phyloP scores from a whole-genome alignment of 2,329 filamentous ascomycete species.

The Sporothrix brasiliensis region DNA sequence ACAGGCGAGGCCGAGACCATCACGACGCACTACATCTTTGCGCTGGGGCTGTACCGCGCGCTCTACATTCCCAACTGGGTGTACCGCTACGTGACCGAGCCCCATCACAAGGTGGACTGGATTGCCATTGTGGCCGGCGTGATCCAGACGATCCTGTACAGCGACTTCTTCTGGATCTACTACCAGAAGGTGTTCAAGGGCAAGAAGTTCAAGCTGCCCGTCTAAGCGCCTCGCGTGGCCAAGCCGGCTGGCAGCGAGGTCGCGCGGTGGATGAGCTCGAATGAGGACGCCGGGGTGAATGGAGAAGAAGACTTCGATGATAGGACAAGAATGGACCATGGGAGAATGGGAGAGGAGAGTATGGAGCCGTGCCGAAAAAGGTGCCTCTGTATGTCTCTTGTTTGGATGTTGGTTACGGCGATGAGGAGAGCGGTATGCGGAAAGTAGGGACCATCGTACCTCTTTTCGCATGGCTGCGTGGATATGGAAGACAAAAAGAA shows the following conservation, averaged over 20 bases:
- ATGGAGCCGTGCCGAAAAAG: neutral
- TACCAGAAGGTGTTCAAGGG: constrained; percentile 94
- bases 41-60: constrained; percentile 85
- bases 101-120: constrained; percentile 72
- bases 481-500: neutral
- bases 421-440: neutral
- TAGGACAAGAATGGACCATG: neutral
- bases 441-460: neutral
- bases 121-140: constrained; percentile 88
- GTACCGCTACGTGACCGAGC: constrained; percentile 80
- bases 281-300: neutral
- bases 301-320: neutral
- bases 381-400: neutral
- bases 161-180: constrained; percentile 99
- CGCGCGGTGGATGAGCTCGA: neutral
- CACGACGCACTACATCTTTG: constrained; percentile 96
- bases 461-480: neutral
- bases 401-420: neutral
- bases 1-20: constrained; percentile 99
- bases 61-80: constrained; percentile 99
- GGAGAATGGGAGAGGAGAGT: neutral
- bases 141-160: constrained; percentile 92
- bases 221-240: constrained; percentile 53
- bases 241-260: neutral
- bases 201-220: constrained; percentile 83